These are phyloP conservation scores for Ammopiptanthus mongolicus DNA, from an alignment of 306 rosid species.

Conservation along the genomic window DNA sequence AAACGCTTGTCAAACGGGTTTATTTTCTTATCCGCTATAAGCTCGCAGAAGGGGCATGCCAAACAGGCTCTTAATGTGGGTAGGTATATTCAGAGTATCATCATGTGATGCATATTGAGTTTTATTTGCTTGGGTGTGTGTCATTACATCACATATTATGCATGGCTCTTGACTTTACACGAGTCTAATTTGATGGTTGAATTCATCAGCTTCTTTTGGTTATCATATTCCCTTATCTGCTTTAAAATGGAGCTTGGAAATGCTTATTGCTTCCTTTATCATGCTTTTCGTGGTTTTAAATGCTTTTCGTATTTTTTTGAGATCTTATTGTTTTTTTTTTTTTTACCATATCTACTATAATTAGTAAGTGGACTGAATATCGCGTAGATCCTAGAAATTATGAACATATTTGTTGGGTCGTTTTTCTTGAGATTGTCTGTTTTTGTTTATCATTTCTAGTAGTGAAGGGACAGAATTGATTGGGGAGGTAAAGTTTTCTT, in stretches of 20 bases:
- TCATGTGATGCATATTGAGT: not conserved
- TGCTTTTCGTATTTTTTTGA: not conserved
- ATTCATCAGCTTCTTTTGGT: not conserved
- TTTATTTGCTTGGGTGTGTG: not conserved
- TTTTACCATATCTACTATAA: not conserved
- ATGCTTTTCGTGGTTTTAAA: not conserved
- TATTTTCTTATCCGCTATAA: no score
- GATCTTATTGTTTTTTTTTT: not conserved
- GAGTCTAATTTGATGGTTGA: not conserved
- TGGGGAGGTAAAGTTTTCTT: not conserved
- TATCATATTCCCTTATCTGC: not conserved
- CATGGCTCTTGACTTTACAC: not conserved
- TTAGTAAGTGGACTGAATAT: no score
- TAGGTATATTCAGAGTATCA: not conserved
- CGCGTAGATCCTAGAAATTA: not conserved
- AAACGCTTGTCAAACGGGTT: no score
- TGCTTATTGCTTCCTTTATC: constrained; percentile 8
- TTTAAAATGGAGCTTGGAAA: not conserved
- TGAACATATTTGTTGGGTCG: not conserved
- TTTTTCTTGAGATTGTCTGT: no score
- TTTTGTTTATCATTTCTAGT: not conserved
- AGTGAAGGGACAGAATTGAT: not conserved
- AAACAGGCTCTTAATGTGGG: constrained; percentile 13
- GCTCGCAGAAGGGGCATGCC: no score
- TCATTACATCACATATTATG: not conserved